Conservation (phyloP, 2,329 filamentous ascomycete species). For the Fusarium bulbicola region DNA sequence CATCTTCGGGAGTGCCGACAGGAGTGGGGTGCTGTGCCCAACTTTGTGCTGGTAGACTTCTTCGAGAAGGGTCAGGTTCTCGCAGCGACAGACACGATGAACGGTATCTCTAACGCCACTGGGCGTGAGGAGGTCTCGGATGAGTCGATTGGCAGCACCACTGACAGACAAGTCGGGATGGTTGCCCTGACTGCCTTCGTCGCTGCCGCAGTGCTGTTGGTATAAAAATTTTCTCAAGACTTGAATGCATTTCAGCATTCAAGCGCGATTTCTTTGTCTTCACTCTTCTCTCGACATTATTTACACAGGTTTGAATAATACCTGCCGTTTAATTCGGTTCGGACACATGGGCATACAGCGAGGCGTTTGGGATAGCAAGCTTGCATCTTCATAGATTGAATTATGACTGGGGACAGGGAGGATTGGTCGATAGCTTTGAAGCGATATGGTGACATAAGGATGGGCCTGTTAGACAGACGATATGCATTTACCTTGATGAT, state of each 20-base stretch:
- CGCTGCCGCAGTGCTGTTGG: constrained; percentile 52
- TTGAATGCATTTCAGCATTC: not conserved
- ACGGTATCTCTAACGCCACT: constrained; percentile 57
- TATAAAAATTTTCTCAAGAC: constrained; percentile 26
- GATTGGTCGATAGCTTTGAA: not conserved
- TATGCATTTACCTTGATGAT: constrained; percentile 10
- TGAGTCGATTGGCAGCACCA: constrained; percentile 26
- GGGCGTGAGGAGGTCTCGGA: constrained; percentile 46
- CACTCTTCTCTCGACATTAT: constrained; percentile 7
- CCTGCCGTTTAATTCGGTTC: constrained; percentile 24
- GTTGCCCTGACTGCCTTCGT: constrained; percentile 57
- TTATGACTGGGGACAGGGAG: not conserved
- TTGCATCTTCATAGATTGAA: constrained; percentile 19
- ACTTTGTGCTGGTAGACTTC: constrained; percentile 82
- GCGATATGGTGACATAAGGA: constrained; percentile 3
- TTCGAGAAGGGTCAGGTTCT: constrained; percentile 78
- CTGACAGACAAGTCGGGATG: constrained; percentile 42
- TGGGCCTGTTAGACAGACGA: not conserved
- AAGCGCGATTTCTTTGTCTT: constrained; percentile 16
- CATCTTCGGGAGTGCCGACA: constrained; percentile 63
- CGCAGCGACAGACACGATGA: constrained; percentile 73
- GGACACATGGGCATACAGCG: constrained; percentile 34
- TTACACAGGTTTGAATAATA: constrained; percentile 11
- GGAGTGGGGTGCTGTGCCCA: constrained; percentile 71
- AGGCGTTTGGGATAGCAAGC: constrained; percentile 36